Conservation (phyloP, 1,284 basidiomycete genomes). For the Pseudozyma pruni region DNA sequence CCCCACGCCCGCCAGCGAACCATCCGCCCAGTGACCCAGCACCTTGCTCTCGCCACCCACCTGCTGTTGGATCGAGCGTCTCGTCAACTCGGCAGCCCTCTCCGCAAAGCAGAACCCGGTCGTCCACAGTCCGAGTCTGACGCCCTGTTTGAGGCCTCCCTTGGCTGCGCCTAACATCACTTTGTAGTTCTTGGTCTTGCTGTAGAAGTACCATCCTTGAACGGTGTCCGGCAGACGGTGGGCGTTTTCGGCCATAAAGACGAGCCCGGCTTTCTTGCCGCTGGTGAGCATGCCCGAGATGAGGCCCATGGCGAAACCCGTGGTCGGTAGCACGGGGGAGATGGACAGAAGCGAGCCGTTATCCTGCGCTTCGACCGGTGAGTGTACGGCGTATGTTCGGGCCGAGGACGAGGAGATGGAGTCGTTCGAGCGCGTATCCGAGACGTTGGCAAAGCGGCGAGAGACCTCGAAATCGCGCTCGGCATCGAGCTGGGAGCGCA, state of each 20-base stretch:
- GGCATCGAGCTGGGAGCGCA: slow-evolving; percentile 39
- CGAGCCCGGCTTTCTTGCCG: slow-evolving; percentile 52
- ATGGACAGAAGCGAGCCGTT: slow-evolving; percentile 20
- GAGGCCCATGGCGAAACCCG: slow-evolving; percentile 56
- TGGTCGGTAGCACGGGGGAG: slow-evolving; percentile 45
- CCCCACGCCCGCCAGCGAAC: slow-evolving; percentile 46
- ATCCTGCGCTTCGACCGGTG: slow-evolving; percentile 21
- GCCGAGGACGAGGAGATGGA: slow-evolving; percentile 19
- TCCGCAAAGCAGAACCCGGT: slow-evolving; percentile 58
- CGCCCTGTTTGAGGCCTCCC: slow-evolving; percentile 52
- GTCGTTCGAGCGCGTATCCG: slow-evolving; percentile 12
- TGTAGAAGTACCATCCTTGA: slow-evolving; percentile 68
- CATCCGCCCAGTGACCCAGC: slow-evolving; percentile 60
- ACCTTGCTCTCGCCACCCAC: slow-evolving; percentile 12
- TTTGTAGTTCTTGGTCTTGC: slow-evolving; percentile 67
- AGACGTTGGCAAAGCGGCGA: slow-evolving; percentile 22
- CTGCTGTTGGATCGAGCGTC: slow-evolving; percentile 11
- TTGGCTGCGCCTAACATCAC: slow-evolving; percentile 58
- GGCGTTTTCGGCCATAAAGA: slow-evolving; percentile 67
- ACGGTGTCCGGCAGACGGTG: slow-evolving; percentile 64
- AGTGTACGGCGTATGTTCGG: slow-evolving; percentile 20
- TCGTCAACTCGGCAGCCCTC: slow-evolving; percentile 17
- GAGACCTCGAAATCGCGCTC: slow-evolving; percentile 42
- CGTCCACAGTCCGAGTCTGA: slow-evolving; percentile 53
- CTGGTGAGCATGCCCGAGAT: slow-evolving; percentile 52